Percentiles rank a stretch among this genome's conserved stretches.
Evolutionary conservation across 108 stramenopile species (phyloP).

Genomic region (Poteriospumella lacustris): DNA sequence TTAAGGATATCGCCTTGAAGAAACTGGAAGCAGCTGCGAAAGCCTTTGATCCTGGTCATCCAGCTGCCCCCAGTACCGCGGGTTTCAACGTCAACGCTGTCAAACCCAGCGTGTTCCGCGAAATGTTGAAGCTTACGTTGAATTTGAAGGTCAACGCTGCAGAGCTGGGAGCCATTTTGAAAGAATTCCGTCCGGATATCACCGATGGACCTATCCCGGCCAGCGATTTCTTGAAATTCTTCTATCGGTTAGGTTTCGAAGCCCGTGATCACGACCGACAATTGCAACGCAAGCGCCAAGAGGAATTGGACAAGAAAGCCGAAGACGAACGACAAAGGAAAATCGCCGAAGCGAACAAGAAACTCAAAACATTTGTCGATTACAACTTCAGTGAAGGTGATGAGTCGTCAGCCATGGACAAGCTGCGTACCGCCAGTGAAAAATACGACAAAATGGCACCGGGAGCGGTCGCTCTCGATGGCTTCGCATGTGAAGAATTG

Average conservation of each 20-base stretch:
- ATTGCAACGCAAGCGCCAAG: neutral
- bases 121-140: conserved; percentile 26
- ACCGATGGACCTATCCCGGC: neutral
- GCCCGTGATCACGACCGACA: neutral
- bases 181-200: neutral
- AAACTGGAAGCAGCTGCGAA: conserved; percentile 15
- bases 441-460: conserved; percentile 26
- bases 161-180: conserved; percentile 22
- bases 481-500: neutral
- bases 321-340: conserved; percentile 22
- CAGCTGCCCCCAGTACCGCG: neutral
- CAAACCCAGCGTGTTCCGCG: conserved; percentile 14
- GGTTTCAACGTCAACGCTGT: neutral
- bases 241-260: neutral
- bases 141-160: neutral
- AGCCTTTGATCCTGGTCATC: conserved; percentile 14
- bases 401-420: conserved; percentile 1
- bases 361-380: neutral
- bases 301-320: neutral
- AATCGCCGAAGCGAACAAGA: neutral
- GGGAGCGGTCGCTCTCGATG: conserved; percentile 1
- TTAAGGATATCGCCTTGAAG: neutral
- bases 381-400: conserved; percentile 24
- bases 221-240: neutral
- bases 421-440: neutral